A percentile compares a stretch with the other conserved stretches of the same genome.
These are phyloP conservation scores for Anthostomella pinea DNA, from an alignment of 2,329 filamentous ascomycete species.

Conservation along the genomic window DNA sequence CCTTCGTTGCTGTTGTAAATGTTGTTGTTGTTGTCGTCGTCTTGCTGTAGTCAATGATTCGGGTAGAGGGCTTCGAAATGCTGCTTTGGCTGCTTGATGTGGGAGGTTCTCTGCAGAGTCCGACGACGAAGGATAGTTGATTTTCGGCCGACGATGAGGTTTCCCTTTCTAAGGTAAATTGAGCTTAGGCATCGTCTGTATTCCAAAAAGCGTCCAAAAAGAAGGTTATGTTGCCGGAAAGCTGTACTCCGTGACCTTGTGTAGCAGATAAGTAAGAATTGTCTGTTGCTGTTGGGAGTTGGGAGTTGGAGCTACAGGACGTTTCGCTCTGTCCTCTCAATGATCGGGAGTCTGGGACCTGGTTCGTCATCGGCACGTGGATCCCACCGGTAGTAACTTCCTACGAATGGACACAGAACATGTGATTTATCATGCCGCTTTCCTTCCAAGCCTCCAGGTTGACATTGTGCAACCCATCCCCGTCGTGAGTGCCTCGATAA, in stretches of 20 bases:
- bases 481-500: too few species aligned
- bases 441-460: too few species aligned
- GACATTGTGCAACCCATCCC: too few species aligned
- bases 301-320: too few species aligned
- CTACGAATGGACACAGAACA: too few species aligned
- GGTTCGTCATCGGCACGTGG: too few species aligned
- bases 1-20: constrained; percentile 37
- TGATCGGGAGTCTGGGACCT: too few species aligned
- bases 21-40: too few species aligned
- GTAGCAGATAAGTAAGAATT: constrained; percentile 13
- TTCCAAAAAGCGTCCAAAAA: constrained; percentile 36
- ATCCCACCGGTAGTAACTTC: too few species aligned
- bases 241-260: constrained; percentile 21
- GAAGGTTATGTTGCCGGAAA: constrained; percentile 29
- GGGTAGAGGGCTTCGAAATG: constrained; percentile 31
- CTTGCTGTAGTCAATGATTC: constrained; percentile 31
- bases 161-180: constrained; percentile 44
- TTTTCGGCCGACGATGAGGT: constrained; percentile 37
- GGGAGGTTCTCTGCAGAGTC: constrained; percentile 20
- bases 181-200: constrained; percentile 42
- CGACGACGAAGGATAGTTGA: constrained; percentile 27
- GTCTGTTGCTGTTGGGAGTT: constrained; percentile 6
- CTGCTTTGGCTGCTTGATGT: constrained; percentile 31
- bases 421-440: too few species aligned
- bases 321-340: too few species aligned